These are phyloP conservation scores for Teratosphaeriaceae sp. DNA, from an alignment of 2,329 filamentous ascomycete species.

Conservation along the genomic window DNA sequence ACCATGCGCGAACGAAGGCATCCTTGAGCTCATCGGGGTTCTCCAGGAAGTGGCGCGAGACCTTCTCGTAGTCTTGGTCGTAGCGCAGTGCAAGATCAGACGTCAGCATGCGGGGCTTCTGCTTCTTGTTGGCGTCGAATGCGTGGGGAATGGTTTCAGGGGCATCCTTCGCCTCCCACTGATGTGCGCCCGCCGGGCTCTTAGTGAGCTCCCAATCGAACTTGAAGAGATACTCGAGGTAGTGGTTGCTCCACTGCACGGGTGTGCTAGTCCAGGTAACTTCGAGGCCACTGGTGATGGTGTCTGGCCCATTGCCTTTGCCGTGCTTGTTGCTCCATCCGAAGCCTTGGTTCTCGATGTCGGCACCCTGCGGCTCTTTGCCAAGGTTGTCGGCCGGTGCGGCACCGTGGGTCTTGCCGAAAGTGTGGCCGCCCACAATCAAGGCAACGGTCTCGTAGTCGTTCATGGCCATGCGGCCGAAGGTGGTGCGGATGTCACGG, in stretches of 20 bases:
- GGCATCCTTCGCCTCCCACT: constrained; percentile 67
- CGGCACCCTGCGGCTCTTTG: constrained; percentile 58
- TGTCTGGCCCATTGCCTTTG: constrained; percentile 61
- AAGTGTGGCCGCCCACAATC: constrained; percentile 70
- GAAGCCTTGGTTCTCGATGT: constrained; percentile 60
- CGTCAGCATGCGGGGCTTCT: constrained; percentile 68
- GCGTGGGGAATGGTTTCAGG: constrained; percentile 64
- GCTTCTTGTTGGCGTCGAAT: constrained; percentile 64
- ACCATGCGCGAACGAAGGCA: constrained; percentile 69
- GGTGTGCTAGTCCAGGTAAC: constrained; percentile 74
- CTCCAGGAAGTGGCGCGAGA: constrained; percentile 61
- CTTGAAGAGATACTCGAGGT: constrained; percentile 69
- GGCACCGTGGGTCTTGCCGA: constrained; percentile 77
- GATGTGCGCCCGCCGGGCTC: constrained; percentile 68
- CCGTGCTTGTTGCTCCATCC: constrained; percentile 63
- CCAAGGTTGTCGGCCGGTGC: constrained; percentile 58
- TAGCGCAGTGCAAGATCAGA: constrained; percentile 66
- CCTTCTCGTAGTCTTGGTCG: constrained; percentile 69
- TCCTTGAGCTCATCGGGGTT: constrained; percentile 63
- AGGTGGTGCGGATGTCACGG: constrained; percentile 66
- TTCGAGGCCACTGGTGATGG: constrained; percentile 71
- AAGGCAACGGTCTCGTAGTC: constrained; percentile 75
- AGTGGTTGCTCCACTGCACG: constrained; percentile 68
- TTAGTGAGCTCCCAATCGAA: constrained; percentile 72
- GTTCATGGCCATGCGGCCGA: constrained; percentile 75